Conservation (phyloP, 805 yeast genomes). For the Nakazawaea sp. region DNA sequence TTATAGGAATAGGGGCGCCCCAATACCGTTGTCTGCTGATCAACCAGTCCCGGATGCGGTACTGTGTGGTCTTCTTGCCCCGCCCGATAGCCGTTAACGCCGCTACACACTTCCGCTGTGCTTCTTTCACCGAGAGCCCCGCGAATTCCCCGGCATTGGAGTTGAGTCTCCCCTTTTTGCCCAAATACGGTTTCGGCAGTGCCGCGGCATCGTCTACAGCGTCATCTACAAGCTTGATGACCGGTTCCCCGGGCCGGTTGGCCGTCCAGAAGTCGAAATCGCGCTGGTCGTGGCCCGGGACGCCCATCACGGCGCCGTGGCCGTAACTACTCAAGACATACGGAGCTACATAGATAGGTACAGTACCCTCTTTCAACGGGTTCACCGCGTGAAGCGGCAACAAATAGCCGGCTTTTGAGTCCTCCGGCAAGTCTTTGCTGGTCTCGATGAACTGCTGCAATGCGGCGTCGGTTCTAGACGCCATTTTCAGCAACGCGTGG, state of each 20-base stretch:
- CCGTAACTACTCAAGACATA: constrained; percentile 84
- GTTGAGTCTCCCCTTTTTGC: constrained; percentile 41
- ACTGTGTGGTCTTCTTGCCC: constrained; percentile 48
- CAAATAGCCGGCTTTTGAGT: constrained; percentile 55
- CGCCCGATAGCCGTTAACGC: constrained; percentile 27
- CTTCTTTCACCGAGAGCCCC: constrained; percentile 46
- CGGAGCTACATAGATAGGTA: constrained; percentile 88
- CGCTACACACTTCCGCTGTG: constrained; percentile 38
- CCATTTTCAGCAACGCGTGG: constrained; percentile 50
- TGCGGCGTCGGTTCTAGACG: constrained; percentile 29
- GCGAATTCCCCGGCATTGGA: constrained; percentile 37
- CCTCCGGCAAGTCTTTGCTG: constrained; percentile 30
- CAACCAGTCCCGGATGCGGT: constrained; percentile 85
- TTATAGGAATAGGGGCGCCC: constrained; percentile 98
- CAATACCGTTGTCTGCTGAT: constrained; percentile 92
- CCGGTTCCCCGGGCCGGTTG: constrained; percentile 42
- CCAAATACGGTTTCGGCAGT: constrained; percentile 25
- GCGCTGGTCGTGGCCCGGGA: constrained; percentile 88
- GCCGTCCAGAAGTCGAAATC: constrained; percentile 76
- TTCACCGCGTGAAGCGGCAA: constrained; percentile 40
- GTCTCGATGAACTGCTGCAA: constrained; percentile 40
- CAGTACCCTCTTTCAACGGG: constrained; percentile 45
- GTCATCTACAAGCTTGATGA: constrained; percentile 36
- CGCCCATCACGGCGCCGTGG: constrained; percentile 95
- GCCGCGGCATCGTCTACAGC: constrained; percentile 20